Evolutionary conservation across 768 basidiomycete species (phyloP), one percentile per base, ranked within the genome.

Genomic region (Dioszegia aurantiaca): DNA sequence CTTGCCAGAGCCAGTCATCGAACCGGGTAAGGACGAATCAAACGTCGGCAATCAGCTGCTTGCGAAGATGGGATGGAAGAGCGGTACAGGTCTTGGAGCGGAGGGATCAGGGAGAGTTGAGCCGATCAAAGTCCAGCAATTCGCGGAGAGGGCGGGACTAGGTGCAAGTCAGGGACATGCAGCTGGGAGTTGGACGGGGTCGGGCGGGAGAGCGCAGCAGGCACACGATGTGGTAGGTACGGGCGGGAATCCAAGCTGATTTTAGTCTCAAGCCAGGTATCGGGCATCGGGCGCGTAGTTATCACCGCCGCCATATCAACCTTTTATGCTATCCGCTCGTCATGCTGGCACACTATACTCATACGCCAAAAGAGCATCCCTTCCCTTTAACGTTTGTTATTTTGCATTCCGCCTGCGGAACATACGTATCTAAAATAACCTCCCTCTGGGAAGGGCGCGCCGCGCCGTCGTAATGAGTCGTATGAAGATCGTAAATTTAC

Each of bases 1-100:
- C 86, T 1, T 77, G 81, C 1, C 84, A 87, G 0, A 84, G 9
- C 81, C 83, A 4, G 80, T 84, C 2, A 67, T 86, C 3, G 84
- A 86, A 65, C 88, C 86, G 4, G 88, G 84, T 4, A 80, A 89
- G 72, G 92, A 97, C 67, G 84, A 86, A 48, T 85, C 68, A 40
- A 98, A 98, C 66, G 83, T 90, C 11, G 95, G 95, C 5, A 93
- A 93, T 72, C 92, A 90, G 70, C 74, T 99, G 57, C 76, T 98
- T 62, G 90, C 90, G 76, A 93, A 94, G 84, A 97, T 98, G 93
- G 95, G 94, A 0, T 98, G 93, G 93, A 88, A 82, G 62, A 87
- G 88, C 68, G 93, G 93, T 5, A 85, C 83, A 16, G 93, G 94
- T 0, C 78, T 98, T 39, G 94, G 94, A 0, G 82, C 84, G 6